Percentiles rank a stretch among this genome's conserved stretches.
These are phyloP conservation scores for Mortierella sp. DNA, from an alignment of 371 early-diverging fungal species.

Conservation along the genomic window DNA sequence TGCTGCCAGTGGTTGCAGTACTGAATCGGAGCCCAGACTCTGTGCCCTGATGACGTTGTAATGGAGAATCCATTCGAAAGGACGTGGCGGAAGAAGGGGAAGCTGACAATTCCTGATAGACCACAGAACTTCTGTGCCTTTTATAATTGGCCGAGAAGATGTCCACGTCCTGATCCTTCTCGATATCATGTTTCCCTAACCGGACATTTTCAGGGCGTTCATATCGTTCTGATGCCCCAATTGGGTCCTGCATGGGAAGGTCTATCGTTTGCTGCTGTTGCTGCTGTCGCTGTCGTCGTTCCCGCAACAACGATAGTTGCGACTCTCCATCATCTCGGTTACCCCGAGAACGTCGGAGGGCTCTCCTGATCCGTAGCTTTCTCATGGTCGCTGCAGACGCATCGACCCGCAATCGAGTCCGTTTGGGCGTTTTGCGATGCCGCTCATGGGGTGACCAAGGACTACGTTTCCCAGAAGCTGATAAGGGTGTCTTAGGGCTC, in stretches of 20 bases:
- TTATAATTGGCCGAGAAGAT: conserved; percentile 14
- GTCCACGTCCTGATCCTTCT: conserved; percentile 4
- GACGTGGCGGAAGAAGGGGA: conserved; percentile 21
- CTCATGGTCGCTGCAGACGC: conserved; percentile 30
- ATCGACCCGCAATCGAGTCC: conserved; percentile 28
- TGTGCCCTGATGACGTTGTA: too few relatives aligned
- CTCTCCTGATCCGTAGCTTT: conserved; percentile 13
- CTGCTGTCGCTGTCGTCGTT: too few relatives aligned
- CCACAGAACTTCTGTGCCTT: conserved; percentile 20
- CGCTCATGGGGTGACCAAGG: conserved; percentile 31
- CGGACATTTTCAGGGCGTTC: not conserved
- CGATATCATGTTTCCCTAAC: conserved; percentile 7
- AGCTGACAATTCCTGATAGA: too few relatives aligned
- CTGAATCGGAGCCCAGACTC: too few relatives aligned
- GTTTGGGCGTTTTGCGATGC: conserved; percentile 16
- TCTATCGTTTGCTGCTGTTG: too few relatives aligned
- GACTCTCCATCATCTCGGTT: conserved; percentile 1
- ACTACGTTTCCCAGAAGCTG: not conserved
- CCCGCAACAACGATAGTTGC: not conserved
- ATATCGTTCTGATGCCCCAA: not conserved
- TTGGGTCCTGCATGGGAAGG: too few relatives aligned
- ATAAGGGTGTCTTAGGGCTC: conserved; percentile 19
- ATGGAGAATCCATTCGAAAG: conserved; percentile 15
- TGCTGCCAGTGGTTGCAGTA: too few relatives aligned
- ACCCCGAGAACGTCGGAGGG: conserved; percentile 1